Evolutionary conservation across 192 early-diverging fungal genomes (phyloP), one percentile per base, ranked within the genome.

Genomic region (Backusella morwellensis): DNA sequence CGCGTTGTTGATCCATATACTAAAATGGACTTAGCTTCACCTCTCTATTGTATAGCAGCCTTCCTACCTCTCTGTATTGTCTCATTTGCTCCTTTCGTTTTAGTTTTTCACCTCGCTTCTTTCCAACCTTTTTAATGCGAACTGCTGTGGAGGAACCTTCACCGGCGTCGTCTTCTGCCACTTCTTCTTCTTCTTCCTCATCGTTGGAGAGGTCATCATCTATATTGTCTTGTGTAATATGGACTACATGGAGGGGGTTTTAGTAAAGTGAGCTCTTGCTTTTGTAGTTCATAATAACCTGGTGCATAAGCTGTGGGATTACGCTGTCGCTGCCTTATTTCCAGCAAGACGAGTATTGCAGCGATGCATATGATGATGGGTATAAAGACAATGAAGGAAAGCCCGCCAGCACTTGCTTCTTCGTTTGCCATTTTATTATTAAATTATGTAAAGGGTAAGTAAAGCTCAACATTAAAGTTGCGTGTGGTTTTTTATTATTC

Each of bases 21-120:
- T 79, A 36, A 41, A 23, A 21, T 0, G 35, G 32, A 3, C 32
- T 32, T 34, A 52, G 11, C 11, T 40, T 12, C 9, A 0, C 38
- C 1, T 40, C 38, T 40, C 7, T 40, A 32, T 32, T 32, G 32
- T 32, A 32, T 32, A 11, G 3, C 3, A 0, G 9, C 12, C 11
- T 74, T 56, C 32, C 32, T 32, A 78, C 77, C 36, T 78, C 77
- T 56, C 72, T 73, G 50, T 78, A 78, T 42, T 78, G 77, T 73
- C 77, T 54, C 72, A 68, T 74, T 38, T 78, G 77, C 63, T 78
- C 77, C 8, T 78, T 78, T 42, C 73, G 36, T 26, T 70, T 74
- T 36, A 78, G 15, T 32, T 78, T 78, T 26, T 74, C 72, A 7
- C 72, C 77, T 44, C 73, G 34, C 26, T 78, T 78, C 8, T 74